These are phyloP conservation scores for Hsuehochloa calcarea DNA, from an alignment of 176 grass and related monocot species.

Conservation along the genomic window DNA sequence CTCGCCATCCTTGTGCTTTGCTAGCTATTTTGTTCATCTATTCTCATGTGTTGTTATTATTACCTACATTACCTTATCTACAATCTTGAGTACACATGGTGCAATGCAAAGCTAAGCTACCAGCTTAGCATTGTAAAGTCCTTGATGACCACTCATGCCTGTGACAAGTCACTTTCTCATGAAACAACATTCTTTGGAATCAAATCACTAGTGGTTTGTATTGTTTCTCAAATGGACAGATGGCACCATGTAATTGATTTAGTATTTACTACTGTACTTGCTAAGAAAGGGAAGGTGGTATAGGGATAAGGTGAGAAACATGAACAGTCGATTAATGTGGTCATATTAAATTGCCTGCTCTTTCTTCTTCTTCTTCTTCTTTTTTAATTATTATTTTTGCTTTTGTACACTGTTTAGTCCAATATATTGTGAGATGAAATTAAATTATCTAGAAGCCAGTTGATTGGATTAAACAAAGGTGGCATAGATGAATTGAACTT, in stretches of 20 bases:
- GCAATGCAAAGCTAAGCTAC: neutral
- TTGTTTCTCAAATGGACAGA: neutral
- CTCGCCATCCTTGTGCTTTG: neutral
- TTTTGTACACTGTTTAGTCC: neutral
- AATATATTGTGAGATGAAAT: neutral
- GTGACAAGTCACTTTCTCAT: conserved; percentile 12
- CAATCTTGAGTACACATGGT: neutral
- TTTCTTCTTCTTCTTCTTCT: too few species aligned
- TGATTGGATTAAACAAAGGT: conserved; percentile 2
- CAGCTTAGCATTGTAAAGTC: neutral
- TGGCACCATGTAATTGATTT: neutral
- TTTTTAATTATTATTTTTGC: too few species aligned
- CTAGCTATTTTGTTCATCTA: neutral
- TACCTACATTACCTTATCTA: neutral
- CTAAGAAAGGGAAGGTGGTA: neutral
- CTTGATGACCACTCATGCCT: neutral
- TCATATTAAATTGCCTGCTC: neutral
- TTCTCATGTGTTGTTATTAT: neutral
- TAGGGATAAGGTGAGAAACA: neutral
- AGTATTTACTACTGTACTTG: neutral
- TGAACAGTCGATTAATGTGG: neutral
- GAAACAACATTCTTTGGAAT: neutral
- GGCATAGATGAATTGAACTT: conserved; percentile 6
- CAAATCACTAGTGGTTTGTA: neutral
- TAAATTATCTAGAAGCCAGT: conserved; percentile 17